Evolutionary conservation across 202 grass and related monocot species (phyloP), one percentile per base, ranked within the genome.

Genomic region (Setaria viridis): DNA sequence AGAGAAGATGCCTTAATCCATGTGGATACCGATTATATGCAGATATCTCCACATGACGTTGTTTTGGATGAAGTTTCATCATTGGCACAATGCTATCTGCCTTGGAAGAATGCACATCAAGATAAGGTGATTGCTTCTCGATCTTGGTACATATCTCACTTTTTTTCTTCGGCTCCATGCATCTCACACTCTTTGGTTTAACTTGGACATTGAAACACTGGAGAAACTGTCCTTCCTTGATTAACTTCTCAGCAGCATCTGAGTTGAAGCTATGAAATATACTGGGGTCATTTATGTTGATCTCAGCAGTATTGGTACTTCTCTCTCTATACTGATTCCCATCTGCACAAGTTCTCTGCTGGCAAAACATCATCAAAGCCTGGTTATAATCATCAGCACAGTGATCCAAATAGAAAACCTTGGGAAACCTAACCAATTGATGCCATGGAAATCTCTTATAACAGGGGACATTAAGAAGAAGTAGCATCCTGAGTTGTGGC

Each of bases 371-470:
- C 21, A 9, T 58, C 19, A 4, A 7, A 41, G 11, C 4, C 14
- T 58, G 32, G 21, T 11, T n/a, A 21, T 41, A 3, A 41, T 59
- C 32, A 76, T 42, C 2, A 2, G 0, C 3, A 29, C 12, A 11
- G 1, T 78, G 5, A 63, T 46, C 21, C 6, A 78, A 33, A 62
- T 0, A 47, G 21, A 78, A 78, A 7, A 78, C 8, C 20, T 60
- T 63, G 0, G 76, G 57, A 63, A 78, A 78, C 7, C 21, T 21
- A 3, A 32, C 56, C 39, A 78, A 19, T 7, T 16, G 10, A 47
- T 78, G 76, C 76, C 76, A 78, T 5, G 57, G 76, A 16, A 78
- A 78, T 19, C 76, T 60, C 57, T 48, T 78, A 1, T 19, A 62
- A 6, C 7, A 63, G 2, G 57, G 41, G 0, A 78, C 57, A 9